These are phyloP conservation scores for Mitragyna speciosa DNA, from an alignment of 257 asterid species.

Conservation along the genomic window DNA sequence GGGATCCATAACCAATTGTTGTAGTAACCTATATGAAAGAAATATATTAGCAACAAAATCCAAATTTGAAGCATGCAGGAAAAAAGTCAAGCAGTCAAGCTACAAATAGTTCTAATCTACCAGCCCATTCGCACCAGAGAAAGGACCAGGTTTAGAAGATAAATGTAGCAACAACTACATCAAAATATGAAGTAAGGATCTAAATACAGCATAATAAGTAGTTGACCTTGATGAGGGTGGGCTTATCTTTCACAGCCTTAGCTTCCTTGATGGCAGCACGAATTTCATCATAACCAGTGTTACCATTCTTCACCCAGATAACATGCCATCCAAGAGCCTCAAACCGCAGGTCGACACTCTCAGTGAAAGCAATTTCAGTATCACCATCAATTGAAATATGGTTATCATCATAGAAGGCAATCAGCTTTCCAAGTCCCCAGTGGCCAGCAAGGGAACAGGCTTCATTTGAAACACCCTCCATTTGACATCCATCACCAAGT, in stretches of 20 bases:
- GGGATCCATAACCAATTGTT: conserved; percentile 73
- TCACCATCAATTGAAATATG: conserved; percentile 97
- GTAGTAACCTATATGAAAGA: conserved; percentile 53
- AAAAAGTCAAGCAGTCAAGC: not conserved
- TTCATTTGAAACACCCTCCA: conserved; percentile 97
- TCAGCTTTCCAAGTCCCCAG: conserved; percentile 95
- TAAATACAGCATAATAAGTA: not conserved
- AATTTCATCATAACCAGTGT: conserved; percentile 88
- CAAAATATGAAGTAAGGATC: not conserved
- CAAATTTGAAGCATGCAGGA: not conserved
- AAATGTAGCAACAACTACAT: not conserved
- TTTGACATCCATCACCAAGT: conserved; percentile 85
- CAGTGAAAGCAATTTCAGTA: conserved; percentile 95
- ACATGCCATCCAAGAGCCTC: conserved; percentile 98
- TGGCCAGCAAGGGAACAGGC: conserved; percentile 96
- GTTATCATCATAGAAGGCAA: conserved; percentile 90
- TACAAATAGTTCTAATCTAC: not conserved
- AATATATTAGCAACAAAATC: not conserved
- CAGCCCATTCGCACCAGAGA: not conserved
- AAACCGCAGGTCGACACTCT: conserved; percentile 72
- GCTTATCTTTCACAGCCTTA: conserved; percentile 87
- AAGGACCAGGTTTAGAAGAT: not conserved
- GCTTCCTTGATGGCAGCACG: conserved; percentile 97
- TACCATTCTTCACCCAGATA: conserved; percentile 95
- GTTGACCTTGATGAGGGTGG: conserved; percentile 78